phyloP scores from a whole-genome alignment of 192 early-diverging fungal species.

The Linderina pennispora region DNA sequence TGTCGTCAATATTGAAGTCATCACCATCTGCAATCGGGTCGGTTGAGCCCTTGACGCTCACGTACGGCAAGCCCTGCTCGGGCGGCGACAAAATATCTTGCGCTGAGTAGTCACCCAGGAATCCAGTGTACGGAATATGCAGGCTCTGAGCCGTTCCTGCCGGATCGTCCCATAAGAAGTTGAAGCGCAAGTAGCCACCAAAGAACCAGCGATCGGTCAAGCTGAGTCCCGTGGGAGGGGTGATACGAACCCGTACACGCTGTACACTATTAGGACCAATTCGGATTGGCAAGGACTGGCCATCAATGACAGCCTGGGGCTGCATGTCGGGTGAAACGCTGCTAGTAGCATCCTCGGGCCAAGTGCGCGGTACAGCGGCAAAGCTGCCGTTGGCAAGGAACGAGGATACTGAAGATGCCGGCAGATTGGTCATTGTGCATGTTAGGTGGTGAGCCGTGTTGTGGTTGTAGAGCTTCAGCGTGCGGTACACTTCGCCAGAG shows the following conservation, averaged over 20 bases:
- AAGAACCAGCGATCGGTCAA: conserved; percentile 31
- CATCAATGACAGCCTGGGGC: conserved; percentile 30
- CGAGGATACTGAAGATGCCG: conserved; percentile 38
- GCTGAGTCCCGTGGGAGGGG: conserved; percentile 26
- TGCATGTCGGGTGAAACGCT: conserved; percentile 13
- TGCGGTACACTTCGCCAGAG: conserved; percentile 6
- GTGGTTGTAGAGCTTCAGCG: conserved; percentile 27
- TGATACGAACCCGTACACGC: conserved; percentile 24
- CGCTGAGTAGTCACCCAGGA: conserved; percentile 39
- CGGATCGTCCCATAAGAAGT: conserved; percentile 42
- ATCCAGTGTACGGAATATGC: conserved; percentile 43
- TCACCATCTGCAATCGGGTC: conserved; percentile 21
- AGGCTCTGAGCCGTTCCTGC: conserved; percentile 30
- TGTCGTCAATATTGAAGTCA: conserved; percentile 24
- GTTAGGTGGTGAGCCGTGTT: conserved; percentile 29
- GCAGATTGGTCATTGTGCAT: conserved; percentile 36
- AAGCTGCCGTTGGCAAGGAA: conserved; percentile 40
- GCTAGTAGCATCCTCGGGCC: conserved; percentile 19
- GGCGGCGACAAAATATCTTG: conserved; percentile 32
- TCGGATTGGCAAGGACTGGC: conserved; percentile 24
- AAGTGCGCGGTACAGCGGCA: conserved; percentile 22
- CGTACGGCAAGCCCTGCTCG: conserved; percentile 32
- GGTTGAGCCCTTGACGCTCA: conserved; percentile 29
- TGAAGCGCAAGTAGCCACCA: conserved; percentile 41
- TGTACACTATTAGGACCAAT: conserved; percentile 22